Evolutionary conservation across 2,329 filamentous ascomycete species (phyloP), one percentile per base, ranked within the genome.

Genomic region (Apiospora koreana): DNA sequence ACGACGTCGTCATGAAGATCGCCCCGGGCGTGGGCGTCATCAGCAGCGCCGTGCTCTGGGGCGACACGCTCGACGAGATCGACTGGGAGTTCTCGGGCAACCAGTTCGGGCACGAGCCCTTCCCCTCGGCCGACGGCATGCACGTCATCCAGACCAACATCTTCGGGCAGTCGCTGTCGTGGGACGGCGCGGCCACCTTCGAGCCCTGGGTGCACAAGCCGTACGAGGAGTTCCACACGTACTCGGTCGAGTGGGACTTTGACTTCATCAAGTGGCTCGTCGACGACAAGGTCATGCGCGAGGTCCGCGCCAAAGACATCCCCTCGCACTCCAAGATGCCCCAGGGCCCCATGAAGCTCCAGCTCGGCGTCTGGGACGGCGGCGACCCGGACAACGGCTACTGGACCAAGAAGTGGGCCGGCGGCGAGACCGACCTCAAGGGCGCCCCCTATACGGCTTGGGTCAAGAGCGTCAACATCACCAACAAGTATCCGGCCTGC

Each of bases 81-180:
- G 77, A 78, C 69, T 79, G 76, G 72, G 77, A 79, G 67, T 79
- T 79, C 54, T 79, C 78, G 2, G 77, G 77, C 3, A 79, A 79
- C 67, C 77, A 79, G 70, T 73, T 76, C 46, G 77, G 77, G 16
- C 72, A 76, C 67, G 71, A 75, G 65, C 77, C 77, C 8, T 77
- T 78, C 42, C 78, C 77, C 14, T 77, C 77, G 41, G 67, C 75
- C 2, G 74, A 78, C 68, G 78, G 76, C 38, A 75, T 71, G 70
- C 74, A 74, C 74, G 72, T 72, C 31, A 71, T 76, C 65, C 76
- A 78, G 68, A 76, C 74, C 48, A 77, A 76, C 69, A 43, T 77
- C 31, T 78, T 78, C 66, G 69, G 65, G 21, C 69, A 67, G 31
- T 45, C 54, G 10, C 54, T 54, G 43, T 70, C 42, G 23, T 41